Evolutionary conservation across 352 stramenopile species (phyloP).

Genomic region (Pythium pyrilobum): DNA sequence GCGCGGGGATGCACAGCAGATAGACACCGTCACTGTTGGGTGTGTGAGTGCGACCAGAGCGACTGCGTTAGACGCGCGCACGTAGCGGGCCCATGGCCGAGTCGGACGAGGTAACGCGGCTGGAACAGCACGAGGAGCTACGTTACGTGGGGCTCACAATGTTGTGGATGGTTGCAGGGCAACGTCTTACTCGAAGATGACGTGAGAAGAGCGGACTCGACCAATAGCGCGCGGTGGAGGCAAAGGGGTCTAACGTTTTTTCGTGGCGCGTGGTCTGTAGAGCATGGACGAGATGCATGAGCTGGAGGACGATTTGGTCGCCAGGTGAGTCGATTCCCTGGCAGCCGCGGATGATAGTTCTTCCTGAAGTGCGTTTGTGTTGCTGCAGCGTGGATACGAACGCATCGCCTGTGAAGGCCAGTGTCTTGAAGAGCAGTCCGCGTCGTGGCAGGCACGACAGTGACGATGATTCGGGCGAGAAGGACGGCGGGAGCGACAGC

Average conservation of each 20-base stretch:
- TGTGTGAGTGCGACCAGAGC: not conserved
- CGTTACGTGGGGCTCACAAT: not conserved
- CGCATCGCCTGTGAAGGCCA: constrained; percentile 32
- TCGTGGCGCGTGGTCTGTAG: constrained; percentile 16
- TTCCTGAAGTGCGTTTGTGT: not conserved
- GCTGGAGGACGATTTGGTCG: constrained; percentile 41
- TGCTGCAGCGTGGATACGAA: constrained; percentile 43
- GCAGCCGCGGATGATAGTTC: not conserved
- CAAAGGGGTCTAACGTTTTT: too few species aligned
- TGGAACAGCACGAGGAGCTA: not conserved
- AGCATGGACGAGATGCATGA: constrained; percentile 80
- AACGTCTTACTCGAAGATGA: constrained; percentile 43
- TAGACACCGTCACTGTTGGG: too few species aligned
- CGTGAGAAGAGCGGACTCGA: constrained; percentile 13
- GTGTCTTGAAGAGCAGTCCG: not conserved
- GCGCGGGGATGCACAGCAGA: too few species aligned
- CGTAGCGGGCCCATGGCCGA: constrained; percentile 32
- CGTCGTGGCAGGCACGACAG: not conserved
- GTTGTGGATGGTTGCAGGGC: constrained; percentile 16
- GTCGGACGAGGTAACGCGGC: constrained; percentile 34
- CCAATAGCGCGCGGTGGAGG: too few species aligned
- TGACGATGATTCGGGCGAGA: not conserved
- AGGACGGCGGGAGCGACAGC: constrained; percentile 13
- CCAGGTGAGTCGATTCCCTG: constrained; percentile 28
- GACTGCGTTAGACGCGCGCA: not conserved